Evolutionary conservation across 1,284 basidiomycete species (phyloP).

Genomic region (Apiotrichum domesticum): DNA sequence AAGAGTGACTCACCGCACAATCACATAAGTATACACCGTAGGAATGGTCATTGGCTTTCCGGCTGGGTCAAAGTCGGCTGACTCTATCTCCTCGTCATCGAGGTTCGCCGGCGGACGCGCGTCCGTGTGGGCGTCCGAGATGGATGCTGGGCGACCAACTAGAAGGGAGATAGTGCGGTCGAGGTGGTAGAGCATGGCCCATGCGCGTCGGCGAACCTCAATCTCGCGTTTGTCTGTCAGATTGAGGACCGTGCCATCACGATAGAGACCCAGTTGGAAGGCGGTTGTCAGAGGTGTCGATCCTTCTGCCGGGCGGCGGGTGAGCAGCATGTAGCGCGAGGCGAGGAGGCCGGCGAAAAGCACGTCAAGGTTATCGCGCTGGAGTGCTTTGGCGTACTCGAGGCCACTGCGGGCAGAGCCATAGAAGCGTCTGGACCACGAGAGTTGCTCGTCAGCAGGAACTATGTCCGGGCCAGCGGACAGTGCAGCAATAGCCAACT

Average conservation of each 20-base stretch:
- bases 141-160: constrained; percentile 46
- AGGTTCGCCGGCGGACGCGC: constrained; percentile 47
- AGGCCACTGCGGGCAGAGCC: constrained; percentile 44
- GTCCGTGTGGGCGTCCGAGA: constrained; percentile 48
- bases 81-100: constrained; percentile 48
- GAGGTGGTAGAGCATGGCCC: constrained; percentile 47
- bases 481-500: constrained; percentile 48
- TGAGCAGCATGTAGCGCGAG: constrained; percentile 48
- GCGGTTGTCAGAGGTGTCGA: constrained; percentile 48
- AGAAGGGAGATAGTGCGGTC: constrained; percentile 47
- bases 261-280: constrained; percentile 48
- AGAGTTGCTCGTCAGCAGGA: constrained; percentile 38
- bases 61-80: constrained; percentile 43
- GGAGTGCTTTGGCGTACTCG: constrained; percentile 48
- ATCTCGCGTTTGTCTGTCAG: constrained; percentile 46
- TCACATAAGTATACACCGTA: constrained; percentile 47
- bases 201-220: constrained; percentile 47
- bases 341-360: constrained; percentile 47
- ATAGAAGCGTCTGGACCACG: constrained; percentile 47
- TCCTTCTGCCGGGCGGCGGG: constrained; percentile 47
- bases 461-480: constrained; percentile 45
- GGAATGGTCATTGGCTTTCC: constrained; percentile 46
- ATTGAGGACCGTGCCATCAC: constrained; percentile 48
- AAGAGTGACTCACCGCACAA: constrained; percentile 32
- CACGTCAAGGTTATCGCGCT: constrained; percentile 48